Evolutionary conservation across 345 rosid species (phyloP), one percentile per base, ranked within the genome.

Genomic region (Combretum micranthum): DNA sequence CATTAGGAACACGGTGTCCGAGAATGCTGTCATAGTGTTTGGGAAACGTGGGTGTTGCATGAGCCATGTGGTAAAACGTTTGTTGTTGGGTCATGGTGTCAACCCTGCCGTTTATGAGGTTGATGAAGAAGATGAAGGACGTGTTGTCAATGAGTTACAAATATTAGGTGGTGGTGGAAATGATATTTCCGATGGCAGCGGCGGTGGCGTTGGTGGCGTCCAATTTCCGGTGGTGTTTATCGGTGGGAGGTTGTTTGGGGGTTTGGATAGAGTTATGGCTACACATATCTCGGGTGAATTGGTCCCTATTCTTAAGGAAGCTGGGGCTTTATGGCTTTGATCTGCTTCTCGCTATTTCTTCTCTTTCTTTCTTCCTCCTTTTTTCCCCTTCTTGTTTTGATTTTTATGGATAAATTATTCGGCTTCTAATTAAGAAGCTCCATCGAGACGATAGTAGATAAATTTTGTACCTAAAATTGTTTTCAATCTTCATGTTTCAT

Each of bases 291-390:
- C 79, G 19, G 98, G 98, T 20, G 97, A 92, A 52, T 65, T 88
- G 71, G 64, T 84, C 42, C 97, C 97, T 44, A 62, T 76, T 32
- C 69, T 93, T 52, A 86, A 85, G 78, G 73, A 88, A 69, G 97
- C 99, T n/a, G 93, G 95, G 1, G 99, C 96, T 49, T 71, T 93
- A 62, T 93, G 99, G 97, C 94, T 93, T 72, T 88, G 75, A 82
- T 66, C 8, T 14, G 22, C 9, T 15, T 4, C 19, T 14, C 20
- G 13, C 14, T 43, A n/a, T 17, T 13, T 3, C 44, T 15, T 1
- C 12, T 13, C 18, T 13, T 12, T n/a, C 19, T 37, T 46, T 14
- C n/a, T 56, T 4, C 17, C 22, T n/a, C 43, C 32, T 12, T 23
- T 9, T 48, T 23, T 45, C 11, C 20, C 37, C 53, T 15, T 43